Base-by-base conservation (phyloP, 1,284 basidiomycete genomes). In the Tylopilus sp. region DNA sequence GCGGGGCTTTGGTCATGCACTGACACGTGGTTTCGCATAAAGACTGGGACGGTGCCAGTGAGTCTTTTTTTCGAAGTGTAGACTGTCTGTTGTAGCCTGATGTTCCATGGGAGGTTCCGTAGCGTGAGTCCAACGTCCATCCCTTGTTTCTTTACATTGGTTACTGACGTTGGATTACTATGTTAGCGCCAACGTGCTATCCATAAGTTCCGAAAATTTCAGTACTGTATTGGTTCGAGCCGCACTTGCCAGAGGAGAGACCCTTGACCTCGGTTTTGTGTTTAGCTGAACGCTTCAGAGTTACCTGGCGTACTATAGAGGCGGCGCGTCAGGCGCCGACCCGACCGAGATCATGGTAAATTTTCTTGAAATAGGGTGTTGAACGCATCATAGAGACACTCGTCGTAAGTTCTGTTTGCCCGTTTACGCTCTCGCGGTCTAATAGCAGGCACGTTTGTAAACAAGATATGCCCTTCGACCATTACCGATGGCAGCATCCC, bases 51-150 rank as follows among this genome's bases (percentile, higher is more conserved):
- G n/a, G n/a, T n/a, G n/a, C n/a, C n/a, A n/a, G n/a, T n/a, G n/a
- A n/a, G 28, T 57, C 8, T 44, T 54, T 30, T 52, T 54, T 14
- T 49, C 52, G 11, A 46, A 51, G 41, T 44, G 46, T 33, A 37
- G 15, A 20, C 7, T 54, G 37, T 35, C 36, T 3, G n/a, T 41
- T 7, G 44, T 42, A 2, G 48, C n/a, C n/a, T n/a, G 56, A 1
- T 41, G 47, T 17, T 52, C 41, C 11, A 35, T 52, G 17, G 50
- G 44, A 2, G 30, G 28, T n/a, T 4, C 7, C 9, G 44, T 33
- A 7, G n/a, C 18, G 55, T 50, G 36, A 30, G 37, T 38, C 1
- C 7, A 26, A n/a, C 6, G 3, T 2, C 26, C 17, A 5, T 37
- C 12, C 11, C 12, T 15, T 3, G 2, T 7, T 17, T 15, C 15